Evolutionary conservation across 2,329 filamentous ascomycete genomes (phyloP), one percentile per base, ranked within the genome.

Genomic region (Pyrenochaeta sp.): DNA sequence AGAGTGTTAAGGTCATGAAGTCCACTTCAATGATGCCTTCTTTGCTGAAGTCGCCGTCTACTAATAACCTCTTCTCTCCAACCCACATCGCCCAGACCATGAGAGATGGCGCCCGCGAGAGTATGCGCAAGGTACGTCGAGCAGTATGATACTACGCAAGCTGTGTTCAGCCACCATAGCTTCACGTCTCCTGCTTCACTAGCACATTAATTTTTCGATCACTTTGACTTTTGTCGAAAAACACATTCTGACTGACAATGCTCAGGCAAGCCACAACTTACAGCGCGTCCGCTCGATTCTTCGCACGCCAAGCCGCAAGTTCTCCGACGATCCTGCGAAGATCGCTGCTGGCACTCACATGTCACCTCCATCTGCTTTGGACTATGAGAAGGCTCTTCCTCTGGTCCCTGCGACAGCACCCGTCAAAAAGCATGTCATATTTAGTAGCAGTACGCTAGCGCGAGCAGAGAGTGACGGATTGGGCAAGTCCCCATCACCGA

Each of bases 361-460:
- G 53, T 80, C 80, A 14, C 80, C 81, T 44, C 70, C 69, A 14
- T 52, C 64, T 18, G 60, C 33, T 37, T 60, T 60, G 53, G 61
- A 76, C 35, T 71, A 82, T 11, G 80, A 86, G 29, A 86, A 85
- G 63, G 77, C 81, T 18, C 71, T 87, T 29, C 82, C 82, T 45
- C 71, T 79, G 2, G 71, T 73, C 21, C 77, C 86, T 49, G 87
- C 86, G 4, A 91, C 89, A 1, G 90, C 89, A 7, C 87, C 87
- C 29, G 83, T 87, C 20, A 90, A 87, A 74, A 96, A 96, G 78
- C 88, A 85, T 50, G 91, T 96, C 31, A 87, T 90, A 45, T 97
- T 96, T 67, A 92, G 90, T 0, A 88, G 88, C 0, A 87, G 86
- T 56, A 87, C 88, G 31, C 84, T 90, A 60, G 60, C 78, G 71